These are phyloP conservation scores for Ehretia macrophylla DNA, from an alignment of 257 asterid species.

Conservation along the genomic window DNA sequence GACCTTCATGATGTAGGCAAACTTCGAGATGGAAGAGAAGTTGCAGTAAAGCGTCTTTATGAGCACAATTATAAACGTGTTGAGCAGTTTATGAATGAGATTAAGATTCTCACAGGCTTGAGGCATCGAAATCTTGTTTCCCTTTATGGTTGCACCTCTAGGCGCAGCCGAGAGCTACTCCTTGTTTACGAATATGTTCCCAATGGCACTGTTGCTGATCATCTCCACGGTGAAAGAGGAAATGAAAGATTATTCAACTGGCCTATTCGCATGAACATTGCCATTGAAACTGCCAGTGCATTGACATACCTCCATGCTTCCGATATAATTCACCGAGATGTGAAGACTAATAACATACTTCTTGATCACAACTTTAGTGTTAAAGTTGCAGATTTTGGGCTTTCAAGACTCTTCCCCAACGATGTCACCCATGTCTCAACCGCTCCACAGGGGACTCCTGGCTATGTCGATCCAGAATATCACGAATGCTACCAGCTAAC, in stretches of 20 bases:
- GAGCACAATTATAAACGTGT: slow-evolving; percentile 68
- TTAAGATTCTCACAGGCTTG: slow-evolving; percentile 54
- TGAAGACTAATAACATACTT: slow-evolving; percentile 66
- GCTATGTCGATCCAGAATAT: slow-evolving; percentile 81
- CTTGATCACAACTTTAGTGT: slow-evolving; percentile 54
- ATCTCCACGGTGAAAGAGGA: slow-evolving; percentile 51
- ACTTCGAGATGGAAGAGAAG: slow-evolving; percentile 76
- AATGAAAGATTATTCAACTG: slow-evolving; percentile 40
- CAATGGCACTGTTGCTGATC: slow-evolving; percentile 75
- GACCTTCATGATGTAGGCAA: slow-evolving; percentile 36
- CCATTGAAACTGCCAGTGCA: slow-evolving; percentile 65
- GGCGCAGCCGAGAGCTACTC: slow-evolving; percentile 60
- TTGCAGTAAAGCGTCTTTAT: slow-evolving; percentile 73
- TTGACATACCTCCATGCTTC: slow-evolving; percentile 67
- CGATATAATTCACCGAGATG: slow-evolving; percentile 67
- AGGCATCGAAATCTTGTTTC: slow-evolving; percentile 69
- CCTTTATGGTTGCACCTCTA: slow-evolving; percentile 74
- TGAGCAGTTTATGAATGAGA: slow-evolving; percentile 71
- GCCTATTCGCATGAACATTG: slow-evolving; percentile 60
- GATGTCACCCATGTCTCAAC: slow-evolving; percentile 75
- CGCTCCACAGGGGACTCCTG: slow-evolving; percentile 86
- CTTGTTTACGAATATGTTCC: slow-evolving; percentile 78
- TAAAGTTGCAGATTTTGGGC: slow-evolving; percentile 83
- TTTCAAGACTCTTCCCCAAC: slow-evolving; percentile 55
- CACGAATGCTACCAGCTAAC: slow-evolving; percentile 69